These are phyloP conservation scores for Aegilops umbellulata DNA, from an alignment of 176 grass and related monocot species.

Conservation along the genomic window DNA sequence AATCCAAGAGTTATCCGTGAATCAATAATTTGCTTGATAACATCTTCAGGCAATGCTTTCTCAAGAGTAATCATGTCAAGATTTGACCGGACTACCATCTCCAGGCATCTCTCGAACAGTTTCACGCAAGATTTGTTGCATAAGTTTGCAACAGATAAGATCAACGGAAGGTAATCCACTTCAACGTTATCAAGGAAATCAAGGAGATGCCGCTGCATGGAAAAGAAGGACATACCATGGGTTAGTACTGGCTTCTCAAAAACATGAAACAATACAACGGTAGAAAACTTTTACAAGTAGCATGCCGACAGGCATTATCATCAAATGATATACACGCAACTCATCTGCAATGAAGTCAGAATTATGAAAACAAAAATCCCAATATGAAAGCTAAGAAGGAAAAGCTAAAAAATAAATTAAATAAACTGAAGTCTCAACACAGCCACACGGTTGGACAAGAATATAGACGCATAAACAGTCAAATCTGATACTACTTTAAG, in stretches of 20 bases:
- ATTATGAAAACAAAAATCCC: not conserved
- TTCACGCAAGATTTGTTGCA: conserved; percentile 59
- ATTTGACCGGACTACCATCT: conserved; percentile 57
- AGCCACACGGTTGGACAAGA: not conserved
- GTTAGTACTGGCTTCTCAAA: not conserved
- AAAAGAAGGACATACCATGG: not conserved
- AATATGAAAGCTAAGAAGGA: not conserved
- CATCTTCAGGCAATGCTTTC: conserved; percentile 53
- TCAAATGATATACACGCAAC: not conserved
- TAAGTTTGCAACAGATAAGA: conserved; percentile 70
- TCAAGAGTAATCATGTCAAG: conserved; percentile 78
- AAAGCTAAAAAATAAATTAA: not conserved
- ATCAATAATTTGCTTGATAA: conserved; percentile 64
- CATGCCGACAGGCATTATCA: too few species aligned
- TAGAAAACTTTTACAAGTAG: not conserved
- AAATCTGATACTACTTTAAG: not conserved
- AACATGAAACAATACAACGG: not conserved
- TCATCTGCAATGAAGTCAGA: not conserved
- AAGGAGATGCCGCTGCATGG: conserved; percentile 72
- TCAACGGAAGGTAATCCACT: conserved; percentile 61
- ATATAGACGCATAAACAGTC: not conserved
- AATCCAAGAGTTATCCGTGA: conserved; percentile 47
- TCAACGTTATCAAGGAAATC: conserved; percentile 79
- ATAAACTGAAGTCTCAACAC: not conserved
- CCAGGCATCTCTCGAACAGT: conserved; percentile 65